Conservation (phyloP, 768 basidiomycete species). For the Naganishia onofrii region DNA sequence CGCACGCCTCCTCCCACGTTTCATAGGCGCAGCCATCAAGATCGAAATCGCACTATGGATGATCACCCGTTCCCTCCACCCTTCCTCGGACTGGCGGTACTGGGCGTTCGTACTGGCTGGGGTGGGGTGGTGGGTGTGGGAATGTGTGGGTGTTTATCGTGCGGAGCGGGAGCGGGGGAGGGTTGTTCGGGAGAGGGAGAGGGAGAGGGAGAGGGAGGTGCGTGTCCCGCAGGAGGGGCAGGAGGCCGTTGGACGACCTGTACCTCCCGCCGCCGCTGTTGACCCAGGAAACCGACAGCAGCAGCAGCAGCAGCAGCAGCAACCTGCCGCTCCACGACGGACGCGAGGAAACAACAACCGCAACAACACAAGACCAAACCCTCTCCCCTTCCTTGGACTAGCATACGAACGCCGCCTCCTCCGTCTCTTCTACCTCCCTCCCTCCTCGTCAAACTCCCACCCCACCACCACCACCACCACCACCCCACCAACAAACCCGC, state of each 20-base stretch:
- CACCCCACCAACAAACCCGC: not conserved
- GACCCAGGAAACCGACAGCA: too few species aligned
- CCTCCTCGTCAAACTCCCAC: not conserved
- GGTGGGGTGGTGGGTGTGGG: constrained; percentile 25
- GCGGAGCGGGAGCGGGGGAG: not conserved
- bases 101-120: not conserved
- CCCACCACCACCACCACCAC: not conserved
- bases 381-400: constrained; percentile 1
- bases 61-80: constrained; percentile 12
- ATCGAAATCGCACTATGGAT: constrained; percentile 24
- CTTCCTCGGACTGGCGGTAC: constrained; percentile 8
- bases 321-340: not conserved
- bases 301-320: not conserved
- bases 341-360: not conserved
- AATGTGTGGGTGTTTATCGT: constrained; percentile 1
- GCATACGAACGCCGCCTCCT: constrained; percentile 21
- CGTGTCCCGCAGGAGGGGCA: not conserved
- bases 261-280: too few species aligned
- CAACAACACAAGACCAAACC: constrained; percentile 15
- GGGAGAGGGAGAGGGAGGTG: not conserved
- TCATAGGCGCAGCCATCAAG: constrained; percentile 18
- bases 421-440: constrained; percentile 22
- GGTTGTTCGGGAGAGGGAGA: not conserved
- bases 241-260: not conserved
- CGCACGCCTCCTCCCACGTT: not conserved